Evolutionary conservation across 768 basidiomycete genomes (phyloP), one percentile per base, ranked within the genome.

Genomic region (Thelephora aurantiotincta): DNA sequence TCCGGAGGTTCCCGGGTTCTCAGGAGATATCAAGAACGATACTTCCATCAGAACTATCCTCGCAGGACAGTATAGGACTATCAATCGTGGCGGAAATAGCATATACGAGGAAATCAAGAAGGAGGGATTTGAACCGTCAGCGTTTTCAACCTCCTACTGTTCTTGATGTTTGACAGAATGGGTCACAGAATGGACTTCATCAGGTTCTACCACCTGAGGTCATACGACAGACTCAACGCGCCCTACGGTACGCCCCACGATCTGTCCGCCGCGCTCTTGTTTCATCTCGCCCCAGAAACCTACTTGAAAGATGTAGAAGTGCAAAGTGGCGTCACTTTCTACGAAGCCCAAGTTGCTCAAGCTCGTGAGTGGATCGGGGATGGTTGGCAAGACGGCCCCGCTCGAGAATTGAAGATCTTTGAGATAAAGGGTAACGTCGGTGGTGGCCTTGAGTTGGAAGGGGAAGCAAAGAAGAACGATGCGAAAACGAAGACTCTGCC

Each of bases 1-100:
- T 45, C 94, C 93, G 0, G 92, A 94, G 59, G 72, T 96, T 1
- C 93, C 93, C 12, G 92, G 82, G 1, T 96, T 97, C 62, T 71
- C 89, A 1, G 84, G 93, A 2, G 78, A 90, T 59, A 71, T 96
- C 60, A 84, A 80, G 67, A 66, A 63, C 43, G 78, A 76, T 50
- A 59, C 63, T 0, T 64, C 80, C 1, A 55, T 90, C 48, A 80
- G 84, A 68, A 84, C 68, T 6, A 93, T 96, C 61, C 81, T 94
- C 82, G 89, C 79, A 9, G 91, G 80, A 0, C 83, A 87, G 57
- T 88, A 84, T 58, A 74, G 88, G 37, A 85, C 85, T 0, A 93
- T 97, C 55, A 93, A 92, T 58, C 77, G 92, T 18, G 92, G 92
- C 5, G 88, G 87, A 0, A 69, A 72, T 50, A 88, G 84, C 50